Percentiles rank a stretch among this genome's conserved stretches.
Conservation (phyloP, 2,329 filamentous ascomycete species). For the Thielaviopsis ethacetica region DNA sequence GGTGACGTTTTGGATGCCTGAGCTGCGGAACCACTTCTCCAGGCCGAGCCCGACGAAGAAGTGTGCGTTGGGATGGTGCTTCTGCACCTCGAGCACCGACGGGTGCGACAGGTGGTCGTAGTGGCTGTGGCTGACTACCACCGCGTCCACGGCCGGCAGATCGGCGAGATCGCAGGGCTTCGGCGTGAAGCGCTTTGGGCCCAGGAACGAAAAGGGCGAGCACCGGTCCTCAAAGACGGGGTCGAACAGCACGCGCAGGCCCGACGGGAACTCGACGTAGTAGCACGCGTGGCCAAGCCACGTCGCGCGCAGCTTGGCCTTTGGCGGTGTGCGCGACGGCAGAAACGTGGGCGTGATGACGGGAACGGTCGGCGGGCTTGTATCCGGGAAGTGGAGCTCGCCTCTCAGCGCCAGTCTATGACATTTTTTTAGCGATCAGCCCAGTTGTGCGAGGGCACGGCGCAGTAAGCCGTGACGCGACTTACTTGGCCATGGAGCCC, state of each 20-base stretch:
- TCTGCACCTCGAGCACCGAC: slow-evolving; percentile 54
- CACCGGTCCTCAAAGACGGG: slow-evolving; percentile 85
- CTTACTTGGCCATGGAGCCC: slow-evolving; percentile 7
- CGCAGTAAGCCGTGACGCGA: neutral
- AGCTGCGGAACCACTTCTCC: slow-evolving; percentile 60
- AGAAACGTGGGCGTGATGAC: slow-evolving; percentile 54
- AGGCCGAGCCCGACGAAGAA: slow-evolving; percentile 81
- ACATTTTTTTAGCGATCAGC: neutral
- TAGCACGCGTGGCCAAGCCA: slow-evolving; percentile 95
- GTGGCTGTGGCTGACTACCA: slow-evolving; percentile 77
- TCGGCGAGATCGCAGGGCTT: slow-evolving; percentile 62
- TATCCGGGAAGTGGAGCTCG: slow-evolving; percentile 35
- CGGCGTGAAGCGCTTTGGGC: slow-evolving; percentile 63
- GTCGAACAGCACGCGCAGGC: slow-evolving; percentile 79
- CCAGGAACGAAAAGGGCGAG: slow-evolving; percentile 53
- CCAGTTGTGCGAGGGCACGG: no score
- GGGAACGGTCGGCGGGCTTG: slow-evolving; percentile 46
- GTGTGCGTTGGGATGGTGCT: slow-evolving; percentile 58
- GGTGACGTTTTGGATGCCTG: slow-evolving; percentile 59
- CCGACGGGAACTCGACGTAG: slow-evolving; percentile 75
- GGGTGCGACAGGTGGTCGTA: slow-evolving; percentile 81
- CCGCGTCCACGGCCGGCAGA: slow-evolving; percentile 59
- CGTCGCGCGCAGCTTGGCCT: slow-evolving; percentile 54
- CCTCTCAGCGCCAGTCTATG: slow-evolving; percentile 24
- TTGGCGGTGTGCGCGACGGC: slow-evolving; percentile 34